These are phyloP conservation scores for Xylaria sp. DNA, from an alignment of 2,329 filamentous ascomycete species.

Conservation along the genomic window DNA sequence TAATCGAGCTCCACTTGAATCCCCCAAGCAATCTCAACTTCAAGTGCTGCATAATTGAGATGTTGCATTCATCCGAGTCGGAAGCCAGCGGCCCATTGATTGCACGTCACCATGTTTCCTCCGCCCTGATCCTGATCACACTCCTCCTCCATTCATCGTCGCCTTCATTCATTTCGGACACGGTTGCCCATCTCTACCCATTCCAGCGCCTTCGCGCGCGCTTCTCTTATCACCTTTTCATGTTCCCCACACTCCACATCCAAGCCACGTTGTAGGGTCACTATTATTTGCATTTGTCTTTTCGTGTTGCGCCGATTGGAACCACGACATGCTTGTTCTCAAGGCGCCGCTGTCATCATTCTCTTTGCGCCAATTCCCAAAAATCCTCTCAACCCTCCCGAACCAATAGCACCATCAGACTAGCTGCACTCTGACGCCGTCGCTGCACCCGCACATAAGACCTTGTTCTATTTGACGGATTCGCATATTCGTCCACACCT, in stretches of 20 bases:
- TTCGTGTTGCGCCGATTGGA: background rate
- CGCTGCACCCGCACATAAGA: background rate
- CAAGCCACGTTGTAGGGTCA: background rate
- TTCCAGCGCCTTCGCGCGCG: background rate
- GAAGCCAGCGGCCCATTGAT: background rate
- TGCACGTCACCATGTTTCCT: background rate
- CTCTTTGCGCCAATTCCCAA: slow-evolving; percentile 3
- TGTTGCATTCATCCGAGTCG: background rate
- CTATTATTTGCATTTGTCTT: slow-evolving; percentile 5
- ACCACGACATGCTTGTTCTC: slow-evolving; percentile 13
- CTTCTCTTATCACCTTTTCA: background rate
- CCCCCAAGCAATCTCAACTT: too few relatives aligned
- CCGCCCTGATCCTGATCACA: background rate
- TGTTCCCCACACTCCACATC: slow-evolving; percentile 15
- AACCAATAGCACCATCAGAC: background rate
- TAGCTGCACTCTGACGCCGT: background rate
- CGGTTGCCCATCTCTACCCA: background rate
- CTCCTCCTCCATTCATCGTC: background rate
- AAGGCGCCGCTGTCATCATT: background rate
- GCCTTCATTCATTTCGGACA: background rate
- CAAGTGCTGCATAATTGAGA: too few relatives aligned
- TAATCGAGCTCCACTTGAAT: too few relatives aligned
- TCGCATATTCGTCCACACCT: background rate
- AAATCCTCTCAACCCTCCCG: too few relatives aligned
- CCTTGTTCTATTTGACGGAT: background rate